Evolutionary conservation across 441 rosid genomes (phyloP), one percentile per base, ranked within the genome.

Genomic region (Bruguiera hainesii): DNA sequence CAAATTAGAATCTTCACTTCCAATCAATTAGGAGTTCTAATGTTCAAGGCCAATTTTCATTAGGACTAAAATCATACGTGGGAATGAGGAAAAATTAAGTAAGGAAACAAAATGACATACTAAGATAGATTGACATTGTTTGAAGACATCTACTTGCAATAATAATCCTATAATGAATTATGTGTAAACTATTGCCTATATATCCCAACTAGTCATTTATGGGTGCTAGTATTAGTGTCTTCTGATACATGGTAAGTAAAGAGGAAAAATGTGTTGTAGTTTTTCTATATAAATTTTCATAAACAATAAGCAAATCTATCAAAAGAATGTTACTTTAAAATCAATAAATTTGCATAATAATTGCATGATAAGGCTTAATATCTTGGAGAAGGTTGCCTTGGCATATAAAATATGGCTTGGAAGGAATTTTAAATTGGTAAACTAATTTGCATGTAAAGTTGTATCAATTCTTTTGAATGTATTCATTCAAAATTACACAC

Each of bases 261-360:
- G 25, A 84, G 85, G 70, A 87, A 90, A 55, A 88, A 81, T 6
- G 57, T 15, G 51, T 73, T 76, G 81, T 84, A 93, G 64, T 88
- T 85, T 74, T 81, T 87, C 81, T 83, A 89, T 71, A 93, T 65
- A 72, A 87, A 90, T 87, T 92, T 93, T 89, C 81, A 63, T 46
- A 21, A 53, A 0, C 56, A 6, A 2, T 11, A 11, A 15, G 13
- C 8, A 3, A 61, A 66, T 23, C 30, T 0, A 50, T 60, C n/a
- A 21, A 23, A 16, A 29, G 13, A 52, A 15, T 16, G 26, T 48
- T 37, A 69, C 53, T 39, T 20, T 37, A 15, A 7, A 19, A 35
- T 31, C 20, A 33, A 1, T 18, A 5, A 49, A 26, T 26, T n/a
- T 46, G 1, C 13, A 15, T 28, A 8, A 63, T 3, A 37, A 21